These are phyloP conservation scores for Fusarium praegraminearum DNA, from an alignment of 2,329 filamentous ascomycete species.

Conservation along the genomic window DNA sequence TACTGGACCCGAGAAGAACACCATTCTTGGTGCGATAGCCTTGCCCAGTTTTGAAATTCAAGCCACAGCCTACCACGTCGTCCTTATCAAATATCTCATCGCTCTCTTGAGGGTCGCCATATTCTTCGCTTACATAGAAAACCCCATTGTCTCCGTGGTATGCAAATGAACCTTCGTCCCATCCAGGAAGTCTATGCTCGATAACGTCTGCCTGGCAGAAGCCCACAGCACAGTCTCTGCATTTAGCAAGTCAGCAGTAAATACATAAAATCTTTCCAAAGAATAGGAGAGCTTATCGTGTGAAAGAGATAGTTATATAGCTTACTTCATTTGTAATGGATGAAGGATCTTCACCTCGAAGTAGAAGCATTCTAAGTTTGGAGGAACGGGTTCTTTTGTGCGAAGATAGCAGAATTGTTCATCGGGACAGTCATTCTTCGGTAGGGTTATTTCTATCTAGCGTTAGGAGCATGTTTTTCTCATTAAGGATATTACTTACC, in stretches of 20 bases:
- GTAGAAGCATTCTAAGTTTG: not conserved
- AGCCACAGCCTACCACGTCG: not conserved
- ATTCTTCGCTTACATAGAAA: not conserved
- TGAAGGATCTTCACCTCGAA: not conserved
- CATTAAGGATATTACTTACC: not conserved
- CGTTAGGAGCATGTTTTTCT: fast-evolving
- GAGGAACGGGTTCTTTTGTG: not conserved
- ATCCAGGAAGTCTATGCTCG: not conserved
- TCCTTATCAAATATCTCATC: not conserved
- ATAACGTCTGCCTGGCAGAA: not conserved
- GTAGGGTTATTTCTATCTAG: not conserved
- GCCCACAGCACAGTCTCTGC: not conserved
- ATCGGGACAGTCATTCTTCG: not conserved
- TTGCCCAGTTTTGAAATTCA: not conserved
- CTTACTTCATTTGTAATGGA: not conserved
- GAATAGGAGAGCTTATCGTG: not conserved
- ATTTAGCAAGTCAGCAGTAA: not conserved
- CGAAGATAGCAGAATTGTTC: not conserved
- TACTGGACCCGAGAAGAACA: not conserved
- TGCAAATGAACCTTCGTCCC: not conserved
- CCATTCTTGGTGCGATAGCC: not conserved
- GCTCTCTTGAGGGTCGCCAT: fast-evolving
- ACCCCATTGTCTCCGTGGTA: not conserved
- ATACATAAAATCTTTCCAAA: fast-evolving
- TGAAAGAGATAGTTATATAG: fast-evolving